Base-by-base conservation (phyloP, 139 green algal species). In the Spirogloea muscicola region DNA sequence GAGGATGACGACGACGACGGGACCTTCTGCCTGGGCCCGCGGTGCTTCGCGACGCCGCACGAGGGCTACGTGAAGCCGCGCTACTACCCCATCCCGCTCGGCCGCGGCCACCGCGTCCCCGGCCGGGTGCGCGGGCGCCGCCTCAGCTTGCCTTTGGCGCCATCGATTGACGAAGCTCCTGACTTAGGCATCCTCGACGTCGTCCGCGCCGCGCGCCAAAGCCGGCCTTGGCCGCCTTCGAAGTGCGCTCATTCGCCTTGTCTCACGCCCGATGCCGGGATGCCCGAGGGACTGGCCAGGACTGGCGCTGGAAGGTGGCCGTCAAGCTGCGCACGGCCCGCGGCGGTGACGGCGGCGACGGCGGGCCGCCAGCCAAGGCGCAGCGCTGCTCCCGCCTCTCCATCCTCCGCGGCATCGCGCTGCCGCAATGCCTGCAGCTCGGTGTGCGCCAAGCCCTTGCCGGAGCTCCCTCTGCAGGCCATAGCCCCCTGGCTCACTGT, bases 301-400 rank as follows among this genome's bases (percentile, higher is more conserved):
- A 74, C 52, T 74, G 42, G 33, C 65, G 65, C 0, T 74, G 65
- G 65, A 65, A 55, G 52, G 65, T 68, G 52, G 41, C n/a, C 29
- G n/a, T 74, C 43, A 31, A 42, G 44, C 21, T 74, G 10, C 40
- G 43, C 25, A 59, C 37, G 9, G 52, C 5, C 52, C 31, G 40
- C 16, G 41, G 64, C 27, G 37, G n/a, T 1, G 43, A 27, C 65
- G 37, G n/a, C n/a, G n/a, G n/a, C n/a, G n/a, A n/a, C n/a, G n/a
- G n/a, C n/a, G n/a, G n/a, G n/a, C n/a, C n/a, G n/a, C n/a, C n/a
- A n/a, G n/a, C n/a, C 41, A 42, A 39, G 52, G 1, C 36, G n/a
- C 37, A 27, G 43, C 13, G n/a, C 44, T 42, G 25, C 38, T 9
- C 49, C 9, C 65, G 65, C 36, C 65, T 74, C 51, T 27, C 48